Conservation (phyloP, 768 basidiomycete species). For the Rhizopogon salebrosus region DNA sequence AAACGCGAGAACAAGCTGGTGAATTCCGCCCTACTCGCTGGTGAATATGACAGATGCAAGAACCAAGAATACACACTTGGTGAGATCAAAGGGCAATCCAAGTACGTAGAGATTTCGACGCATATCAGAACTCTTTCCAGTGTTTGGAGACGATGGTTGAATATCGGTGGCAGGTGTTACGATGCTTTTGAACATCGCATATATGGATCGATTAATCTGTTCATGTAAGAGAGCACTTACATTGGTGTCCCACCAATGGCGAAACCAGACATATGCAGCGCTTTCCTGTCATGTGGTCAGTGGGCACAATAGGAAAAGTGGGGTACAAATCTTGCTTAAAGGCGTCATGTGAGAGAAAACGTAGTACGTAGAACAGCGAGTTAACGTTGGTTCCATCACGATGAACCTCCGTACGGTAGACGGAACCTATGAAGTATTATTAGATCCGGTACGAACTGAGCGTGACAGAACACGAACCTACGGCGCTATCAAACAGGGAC, state of each 20-base stretch:
- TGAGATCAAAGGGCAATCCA: slow-evolving; percentile 75
- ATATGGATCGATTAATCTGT: slow-evolving; percentile 9
- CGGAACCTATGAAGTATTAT: slow-evolving; percentile 37
- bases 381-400: slow-evolving; percentile 26
- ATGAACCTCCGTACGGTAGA: slow-evolving; percentile 41
- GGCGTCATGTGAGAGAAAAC: slow-evolving; percentile 47
- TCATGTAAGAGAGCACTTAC: slow-evolving; percentile 34
- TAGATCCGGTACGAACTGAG: background rate
- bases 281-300: slow-evolving; percentile 41
- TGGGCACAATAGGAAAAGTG: slow-evolving; percentile 3
- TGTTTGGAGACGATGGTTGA: slow-evolving; percentile 4
- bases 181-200: slow-evolving; percentile 27
- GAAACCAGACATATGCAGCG: slow-evolving; percentile 63
- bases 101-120: slow-evolving; percentile 84
- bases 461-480: slow-evolving; percentile 34
- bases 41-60: background rate
- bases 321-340: slow-evolving; percentile 38
- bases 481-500: slow-evolving; percentile 50
- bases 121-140: slow-evolving; percentile 28
- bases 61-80: slow-evolving; percentile 45
- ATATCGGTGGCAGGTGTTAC: slow-evolving; percentile 24
- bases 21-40: slow-evolving; percentile 44
- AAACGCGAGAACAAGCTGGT: slow-evolving; percentile 54
- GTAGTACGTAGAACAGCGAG: slow-evolving; percentile 40
- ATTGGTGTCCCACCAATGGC: slow-evolving; percentile 46